A percentile compares a stretch with the other conserved stretches of the same genome.
These are phyloP conservation scores for Violaceomyces palustris DNA, from an alignment of 1,284 basidiomycete genomes.

Conservation along the genomic window DNA sequence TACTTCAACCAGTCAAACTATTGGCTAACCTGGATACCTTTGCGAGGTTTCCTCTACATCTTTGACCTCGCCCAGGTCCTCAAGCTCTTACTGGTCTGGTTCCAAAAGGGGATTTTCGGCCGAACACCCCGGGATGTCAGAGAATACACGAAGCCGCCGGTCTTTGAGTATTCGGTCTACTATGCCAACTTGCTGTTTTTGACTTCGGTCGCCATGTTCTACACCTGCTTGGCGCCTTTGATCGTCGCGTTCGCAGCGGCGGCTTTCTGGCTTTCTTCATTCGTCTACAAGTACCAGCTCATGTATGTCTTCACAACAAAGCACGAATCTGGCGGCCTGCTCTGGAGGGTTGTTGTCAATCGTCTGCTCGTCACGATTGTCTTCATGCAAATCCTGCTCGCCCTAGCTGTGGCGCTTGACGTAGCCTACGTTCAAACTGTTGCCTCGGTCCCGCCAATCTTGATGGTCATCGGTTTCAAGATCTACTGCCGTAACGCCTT, in stretches of 20 bases:
- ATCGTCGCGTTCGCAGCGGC: slow-evolving; percentile 40
- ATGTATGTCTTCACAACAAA: slow-evolving; percentile 52
- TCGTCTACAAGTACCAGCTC: slow-evolving; percentile 52
- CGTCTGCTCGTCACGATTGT: slow-evolving; percentile 45
- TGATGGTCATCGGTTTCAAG: slow-evolving; percentile 44
- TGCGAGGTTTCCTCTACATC: slow-evolving; percentile 85
- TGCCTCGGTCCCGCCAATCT: slow-evolving; percentile 41
- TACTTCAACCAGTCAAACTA: slow-evolving; percentile 47
- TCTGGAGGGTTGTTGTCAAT: slow-evolving; percentile 49
- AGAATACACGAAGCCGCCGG: slow-evolving; percentile 90
- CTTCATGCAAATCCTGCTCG: slow-evolving; percentile 50
- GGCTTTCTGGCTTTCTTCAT: slow-evolving; percentile 37
- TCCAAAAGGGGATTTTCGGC: slow-evolving; percentile 77
- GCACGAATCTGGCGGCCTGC: slow-evolving; percentile 50
- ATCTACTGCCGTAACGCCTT: slow-evolving; percentile 42
- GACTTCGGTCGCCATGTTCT: slow-evolving; percentile 45
- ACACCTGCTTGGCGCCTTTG: slow-evolving; percentile 44
- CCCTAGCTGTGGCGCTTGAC: slow-evolving; percentile 39
- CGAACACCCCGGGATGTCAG: slow-evolving; percentile 92
- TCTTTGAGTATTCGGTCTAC: slow-evolving; percentile 85
- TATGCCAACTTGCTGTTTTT: slow-evolving; percentile 57
- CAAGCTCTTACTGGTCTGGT: slow-evolving; percentile 77
- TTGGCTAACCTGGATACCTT: slow-evolving; percentile 53
- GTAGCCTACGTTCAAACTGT: slow-evolving; percentile 37
- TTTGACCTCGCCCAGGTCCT: slow-evolving; percentile 94